Evolutionary conservation across 129 eudicot genomes (phyloP).

Genomic region (Centella asiatica): DNA sequence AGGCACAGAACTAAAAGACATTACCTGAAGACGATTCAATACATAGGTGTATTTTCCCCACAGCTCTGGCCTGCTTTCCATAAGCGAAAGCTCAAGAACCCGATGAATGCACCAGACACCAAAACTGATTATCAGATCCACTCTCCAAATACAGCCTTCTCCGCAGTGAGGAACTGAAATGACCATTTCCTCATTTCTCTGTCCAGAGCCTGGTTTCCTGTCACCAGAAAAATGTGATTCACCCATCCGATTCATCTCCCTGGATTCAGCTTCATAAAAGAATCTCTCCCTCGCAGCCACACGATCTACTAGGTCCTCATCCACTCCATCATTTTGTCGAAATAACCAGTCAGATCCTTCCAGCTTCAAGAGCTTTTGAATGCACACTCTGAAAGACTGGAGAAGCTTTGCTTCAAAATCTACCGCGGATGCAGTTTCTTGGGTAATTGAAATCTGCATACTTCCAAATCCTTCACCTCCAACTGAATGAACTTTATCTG

Average conservation of each 20-base stretch:
- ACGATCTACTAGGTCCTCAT: slow-evolving; percentile 88
- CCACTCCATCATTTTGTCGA: slow-evolving; percentile 74
- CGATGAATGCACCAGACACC: slow-evolving; percentile 96
- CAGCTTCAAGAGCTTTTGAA: slow-evolving; percentile 64
- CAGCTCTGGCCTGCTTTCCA: slow-evolving; percentile 95
- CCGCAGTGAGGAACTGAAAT: slow-evolving; percentile 83
- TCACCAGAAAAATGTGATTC: slow-evolving; percentile 3
- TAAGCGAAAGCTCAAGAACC: slow-evolving; percentile 84
- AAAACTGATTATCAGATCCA: slow-evolving; percentile 73
- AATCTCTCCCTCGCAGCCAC: slow-evolving; percentile 84
- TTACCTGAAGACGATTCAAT: slow-evolving; percentile 95
- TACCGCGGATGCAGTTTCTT: slow-evolving; percentile 40
- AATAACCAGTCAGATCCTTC: slow-evolving; percentile 94
- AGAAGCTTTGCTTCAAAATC: slow-evolving; percentile 73
- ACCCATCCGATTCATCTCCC: slow-evolving; percentile 39
- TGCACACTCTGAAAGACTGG: slow-evolving; percentile 67
- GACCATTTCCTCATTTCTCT: slow-evolving; percentile 30
- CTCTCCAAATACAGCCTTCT: slow-evolving; percentile 83
- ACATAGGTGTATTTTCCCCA: slow-evolving; percentile 97
- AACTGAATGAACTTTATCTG: slow-evolving; percentile 30
- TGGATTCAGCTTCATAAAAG: slow-evolving; percentile 68
- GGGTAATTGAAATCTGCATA: slow-evolving; percentile 21
- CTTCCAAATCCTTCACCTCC: slow-evolving; percentile 12
- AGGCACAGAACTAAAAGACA: not conserved
- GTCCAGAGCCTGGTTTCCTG: slow-evolving; percentile 3